Conservation (phyloP, 495 filamentous ascomycete species). For the Lasiosphaeria miniovina region DNA sequence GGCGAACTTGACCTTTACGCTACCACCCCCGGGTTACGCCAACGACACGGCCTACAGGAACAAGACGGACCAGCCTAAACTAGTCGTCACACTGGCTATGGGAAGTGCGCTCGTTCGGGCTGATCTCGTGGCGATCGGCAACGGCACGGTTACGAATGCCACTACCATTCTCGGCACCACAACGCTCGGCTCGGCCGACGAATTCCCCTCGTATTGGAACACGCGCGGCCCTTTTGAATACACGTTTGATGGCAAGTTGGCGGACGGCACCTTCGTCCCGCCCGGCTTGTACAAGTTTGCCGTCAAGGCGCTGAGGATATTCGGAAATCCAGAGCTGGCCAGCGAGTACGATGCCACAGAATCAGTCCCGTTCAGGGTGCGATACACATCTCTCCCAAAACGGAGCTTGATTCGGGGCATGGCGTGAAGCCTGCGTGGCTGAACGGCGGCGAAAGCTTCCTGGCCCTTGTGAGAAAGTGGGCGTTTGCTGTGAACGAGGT, state of each 20-base stretch:
- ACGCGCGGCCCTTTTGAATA: slow-evolving; percentile 33
- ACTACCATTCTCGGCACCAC: slow-evolving; percentile 35
- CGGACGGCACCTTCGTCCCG: slow-evolving; percentile 39
- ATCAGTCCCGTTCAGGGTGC: slow-evolving; percentile 36
- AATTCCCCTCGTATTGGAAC: slow-evolving; percentile 39
- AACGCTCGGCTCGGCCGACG: slow-evolving; percentile 32
- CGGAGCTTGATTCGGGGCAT: slow-evolving; percentile 1
- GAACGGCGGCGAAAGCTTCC: too few species aligned
- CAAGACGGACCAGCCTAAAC: slow-evolving; percentile 24
- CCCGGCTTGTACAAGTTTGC: slow-evolving; percentile 46
- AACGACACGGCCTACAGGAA: slow-evolving; percentile 34
- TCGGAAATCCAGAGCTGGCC: slow-evolving; percentile 31
- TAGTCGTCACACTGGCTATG: slow-evolving; percentile 36
- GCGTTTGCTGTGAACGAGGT: too few species aligned
- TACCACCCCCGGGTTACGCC: slow-evolving; percentile 35
- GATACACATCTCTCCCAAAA: slow-evolving; percentile 18
- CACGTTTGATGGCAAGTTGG: slow-evolving; percentile 43
- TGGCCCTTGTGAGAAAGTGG: too few species aligned
- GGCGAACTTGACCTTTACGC: slow-evolving; percentile 38
- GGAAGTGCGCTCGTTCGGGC: slow-evolving; percentile 44
- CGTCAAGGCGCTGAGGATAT: slow-evolving; percentile 44
- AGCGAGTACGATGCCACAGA: slow-evolving; percentile 39
- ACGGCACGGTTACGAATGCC: slow-evolving; percentile 26
- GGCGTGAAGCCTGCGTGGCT: too few species aligned
- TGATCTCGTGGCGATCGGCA: slow-evolving; percentile 39